phyloP scores from a whole-genome alignment of 257 asterid genomes.

The Thymus quinquecostatus region DNA sequence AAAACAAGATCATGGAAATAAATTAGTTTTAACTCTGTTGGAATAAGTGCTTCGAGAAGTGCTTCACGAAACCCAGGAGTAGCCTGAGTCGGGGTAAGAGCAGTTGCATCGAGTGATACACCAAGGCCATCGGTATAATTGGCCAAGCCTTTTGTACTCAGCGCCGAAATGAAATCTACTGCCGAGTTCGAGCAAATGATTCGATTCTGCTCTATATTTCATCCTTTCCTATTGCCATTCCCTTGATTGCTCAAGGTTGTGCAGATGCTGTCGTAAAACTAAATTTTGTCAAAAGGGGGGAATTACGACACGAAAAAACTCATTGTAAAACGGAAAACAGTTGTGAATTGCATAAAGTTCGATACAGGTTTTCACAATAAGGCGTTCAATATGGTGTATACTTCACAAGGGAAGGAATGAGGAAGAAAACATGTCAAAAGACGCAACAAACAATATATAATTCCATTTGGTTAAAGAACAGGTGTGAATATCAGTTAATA shows the following conservation, averaged over 20 bases:
- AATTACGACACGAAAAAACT: too few relatives aligned
- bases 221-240: too few relatives aligned
- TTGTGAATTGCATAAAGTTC: background rate
- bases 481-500: background rate
- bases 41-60: slow-evolving; percentile 80
- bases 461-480: background rate
- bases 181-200: too few relatives aligned
- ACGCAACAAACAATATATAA: background rate
- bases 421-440: too few relatives aligned
- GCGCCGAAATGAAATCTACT: slow-evolving; percentile 35
- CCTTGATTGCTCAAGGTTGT: too few relatives aligned
- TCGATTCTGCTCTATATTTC: too few relatives aligned
- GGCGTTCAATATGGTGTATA: background rate
- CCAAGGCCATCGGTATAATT: slow-evolving; percentile 83
- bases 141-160: slow-evolving; percentile 68
- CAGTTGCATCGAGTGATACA: slow-evolving; percentile 91
- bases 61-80: slow-evolving; percentile 88
- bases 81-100: slow-evolving; percentile 82
- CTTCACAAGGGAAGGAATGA: background rate
- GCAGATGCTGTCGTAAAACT: too few relatives aligned
- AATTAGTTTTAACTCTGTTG: too few relatives aligned
- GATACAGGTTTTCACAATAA: background rate
- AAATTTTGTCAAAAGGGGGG: too few relatives aligned
- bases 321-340: background rate
- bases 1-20: too few relatives aligned